phyloP scores from a whole-genome alignment of 2,329 filamentous ascomycete genomes.

The Colletotrichum plurivorum region DNA sequence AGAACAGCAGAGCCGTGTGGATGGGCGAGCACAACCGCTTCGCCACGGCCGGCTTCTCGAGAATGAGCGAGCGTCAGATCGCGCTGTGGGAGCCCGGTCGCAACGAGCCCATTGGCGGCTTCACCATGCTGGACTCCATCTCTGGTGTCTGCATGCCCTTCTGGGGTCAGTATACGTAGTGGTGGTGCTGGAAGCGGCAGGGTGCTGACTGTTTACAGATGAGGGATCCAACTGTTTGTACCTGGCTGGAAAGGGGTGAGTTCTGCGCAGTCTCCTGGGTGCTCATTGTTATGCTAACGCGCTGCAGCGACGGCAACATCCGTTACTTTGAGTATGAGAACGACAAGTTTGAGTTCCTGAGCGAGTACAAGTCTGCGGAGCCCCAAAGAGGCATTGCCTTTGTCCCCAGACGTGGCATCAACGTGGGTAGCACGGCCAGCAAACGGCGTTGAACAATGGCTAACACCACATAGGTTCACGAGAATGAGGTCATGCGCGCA shows the following conservation, averaged over 20 bases:
- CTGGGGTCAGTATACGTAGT: constrained; percentile 75
- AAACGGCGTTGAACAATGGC: constrained; percentile 12
- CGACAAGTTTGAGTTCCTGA: constrained; percentile 98
- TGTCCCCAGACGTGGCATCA: constrained; percentile 93
- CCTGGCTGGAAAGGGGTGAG: constrained; percentile 95
- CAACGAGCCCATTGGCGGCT: constrained; percentile 89
- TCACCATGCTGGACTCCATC: constrained; percentile 92
- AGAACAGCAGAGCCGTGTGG: constrained; percentile 98
- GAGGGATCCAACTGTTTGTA: constrained; percentile 96
- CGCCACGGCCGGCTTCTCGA: constrained; percentile 96
- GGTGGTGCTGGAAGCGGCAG: background rate
- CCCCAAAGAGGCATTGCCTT: constrained; percentile 96
- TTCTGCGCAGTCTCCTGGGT: constrained; percentile 34
- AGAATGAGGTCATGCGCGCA: constrained; percentile 94
- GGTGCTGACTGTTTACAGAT: constrained; percentile 63
- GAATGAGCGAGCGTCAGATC: constrained; percentile 97
- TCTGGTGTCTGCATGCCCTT: constrained; percentile 99
- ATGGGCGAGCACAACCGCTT: constrained; percentile 97
- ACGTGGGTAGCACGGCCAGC: constrained; percentile 65
- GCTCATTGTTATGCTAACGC: constrained; percentile 40
- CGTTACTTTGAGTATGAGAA: constrained; percentile 99
- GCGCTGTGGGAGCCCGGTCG: constrained; percentile 94
- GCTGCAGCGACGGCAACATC: constrained; percentile 90
- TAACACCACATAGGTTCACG: constrained; percentile 75
- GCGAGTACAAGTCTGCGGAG: constrained; percentile 96